Evolutionary conservation across 2,329 filamentous ascomycete genomes (phyloP), one percentile per base, ranked within the genome.

Genomic region (Aspergillus udagawae): DNA sequence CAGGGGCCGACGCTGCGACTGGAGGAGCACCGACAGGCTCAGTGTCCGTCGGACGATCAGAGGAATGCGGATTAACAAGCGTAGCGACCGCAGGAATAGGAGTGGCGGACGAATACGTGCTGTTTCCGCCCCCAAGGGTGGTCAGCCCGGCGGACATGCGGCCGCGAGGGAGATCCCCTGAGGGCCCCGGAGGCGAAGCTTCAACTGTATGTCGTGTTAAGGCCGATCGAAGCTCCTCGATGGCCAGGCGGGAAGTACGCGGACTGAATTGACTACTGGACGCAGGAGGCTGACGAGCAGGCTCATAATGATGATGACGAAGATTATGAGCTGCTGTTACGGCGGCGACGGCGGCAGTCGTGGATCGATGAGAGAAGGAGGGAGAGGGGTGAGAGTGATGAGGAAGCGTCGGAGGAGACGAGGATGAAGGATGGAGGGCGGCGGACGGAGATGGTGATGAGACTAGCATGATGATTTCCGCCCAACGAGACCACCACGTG

Each of bases 371-470:
- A 41, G 64, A 60, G 55, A 61, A 54, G 44, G 59, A 61, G 55
- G 63, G 63, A 51, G 62, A 67, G 54, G 56, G 32, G 48, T 52
- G 57, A 38, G 54, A 52, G 51, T 53, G 57, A 53, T 53, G 52
- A 53, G 53, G 53, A 55, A 53, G 57, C 51, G 56, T 57, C 50
- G 66, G 60, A 58, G 67, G 60, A 54, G 66, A 65, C 52, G 61
- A 66, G 54, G 65, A 60, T 32, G 70, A 67, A 57, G 67, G 64
- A 60, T 72, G 73, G 61, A 76, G 65, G 52, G 72, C 69, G 57
- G 70, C 67, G 59, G 73, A 71, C 27, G 75, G 73, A 55, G 75
- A 76, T 45, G 75, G 73, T 58, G 75, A 77, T 28, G 75, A 76
- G 59, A 72, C 68, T 65, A 76, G 70, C 72, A 76, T 47, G 21